phyloP scores from a whole-genome alignment of 176 grass and related monocot species.

The Aegilops tauschii region DNA sequence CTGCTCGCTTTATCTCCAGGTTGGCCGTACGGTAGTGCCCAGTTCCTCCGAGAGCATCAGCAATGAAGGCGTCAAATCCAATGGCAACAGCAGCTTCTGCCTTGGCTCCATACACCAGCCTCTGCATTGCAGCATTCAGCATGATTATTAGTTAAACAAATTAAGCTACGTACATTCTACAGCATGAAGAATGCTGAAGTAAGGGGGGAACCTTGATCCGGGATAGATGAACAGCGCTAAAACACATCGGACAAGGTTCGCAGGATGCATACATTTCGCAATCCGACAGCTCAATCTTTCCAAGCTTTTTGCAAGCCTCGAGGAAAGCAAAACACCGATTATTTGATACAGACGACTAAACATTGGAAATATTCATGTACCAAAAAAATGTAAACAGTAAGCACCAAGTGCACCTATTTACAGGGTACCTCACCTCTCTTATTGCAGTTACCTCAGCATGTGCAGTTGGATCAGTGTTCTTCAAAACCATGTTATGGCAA shows the following conservation, averaged over 20 bases:
- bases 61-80: constrained; percentile 96
- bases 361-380: background rate
- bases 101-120: constrained; percentile 88
- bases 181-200: constrained; percentile 6
- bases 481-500: constrained; percentile 94
- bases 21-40: constrained; percentile 76
- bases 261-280: constrained; percentile 96
- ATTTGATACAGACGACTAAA: background rate
- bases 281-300: constrained; percentile 78
- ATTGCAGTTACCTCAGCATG: constrained; percentile 88
- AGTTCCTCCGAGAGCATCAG: constrained; percentile 85
- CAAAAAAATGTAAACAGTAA: background rate
- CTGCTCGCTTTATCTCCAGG: constrained; percentile 77
- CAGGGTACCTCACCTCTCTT: constrained; percentile 58
- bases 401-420: background rate
- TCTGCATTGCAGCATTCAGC: constrained; percentile 42
- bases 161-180: background rate
- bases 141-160: background rate
- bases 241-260: constrained; percentile 93
- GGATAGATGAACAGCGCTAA: constrained; percentile 84
- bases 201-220: constrained; percentile 61
- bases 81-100: constrained; percentile 88
- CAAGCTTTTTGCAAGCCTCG: constrained; percentile 92
- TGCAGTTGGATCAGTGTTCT: constrained; percentile 72
- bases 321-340: background rate